Conservation (phyloP, 805 yeast species). For the Wickerhamiella shivajii region DNA sequence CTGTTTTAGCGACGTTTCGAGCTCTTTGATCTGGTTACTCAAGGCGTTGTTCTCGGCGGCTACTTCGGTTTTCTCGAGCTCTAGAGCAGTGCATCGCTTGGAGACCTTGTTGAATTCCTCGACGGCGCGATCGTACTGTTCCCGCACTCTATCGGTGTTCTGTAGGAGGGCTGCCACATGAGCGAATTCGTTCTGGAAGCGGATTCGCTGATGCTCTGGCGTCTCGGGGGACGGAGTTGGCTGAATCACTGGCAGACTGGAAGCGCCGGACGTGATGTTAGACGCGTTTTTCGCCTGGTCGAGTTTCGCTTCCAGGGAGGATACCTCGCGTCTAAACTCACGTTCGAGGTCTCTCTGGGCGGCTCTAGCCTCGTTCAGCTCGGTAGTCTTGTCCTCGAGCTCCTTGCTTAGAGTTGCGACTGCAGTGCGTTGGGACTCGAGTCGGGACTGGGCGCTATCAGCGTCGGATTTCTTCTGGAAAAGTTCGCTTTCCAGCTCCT, state of each 20-base stretch:
- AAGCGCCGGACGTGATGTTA: too few relatives aligned
- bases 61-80: slow-evolving; percentile 27
- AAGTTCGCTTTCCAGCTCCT: too few relatives aligned
- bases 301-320: slow-evolving; percentile 35
- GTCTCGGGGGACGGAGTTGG: too few relatives aligned
- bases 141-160: slow-evolving; percentile 58
- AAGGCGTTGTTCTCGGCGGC: slow-evolving; percentile 23
- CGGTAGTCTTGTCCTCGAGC: too few relatives aligned
- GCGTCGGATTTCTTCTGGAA: too few relatives aligned
- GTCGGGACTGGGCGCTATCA: too few relatives aligned
- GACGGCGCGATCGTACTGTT: slow-evolving; percentile 42
- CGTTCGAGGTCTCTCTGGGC: too few relatives aligned
- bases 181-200: slow-evolving; percentile 54
- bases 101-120: slow-evolving; percentile 40
- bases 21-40: slow-evolving; percentile 28
- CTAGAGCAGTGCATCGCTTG: slow-evolving; percentile 30
- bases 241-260: too few relatives aligned
- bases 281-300: too few relatives aligned
- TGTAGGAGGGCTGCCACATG: slow-evolving; percentile 63
- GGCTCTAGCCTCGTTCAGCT: too few relatives aligned
- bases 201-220: slow-evolving; percentile 53
- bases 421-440: too few relatives aligned
- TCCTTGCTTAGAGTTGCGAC: too few relatives aligned
- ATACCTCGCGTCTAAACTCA: slow-evolving; percentile 26
- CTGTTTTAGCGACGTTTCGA: slow-evolving; percentile 33